phyloP scores from a whole-genome alignment of 1,284 basidiomycete genomes.

The Mycena citricolor region DNA sequence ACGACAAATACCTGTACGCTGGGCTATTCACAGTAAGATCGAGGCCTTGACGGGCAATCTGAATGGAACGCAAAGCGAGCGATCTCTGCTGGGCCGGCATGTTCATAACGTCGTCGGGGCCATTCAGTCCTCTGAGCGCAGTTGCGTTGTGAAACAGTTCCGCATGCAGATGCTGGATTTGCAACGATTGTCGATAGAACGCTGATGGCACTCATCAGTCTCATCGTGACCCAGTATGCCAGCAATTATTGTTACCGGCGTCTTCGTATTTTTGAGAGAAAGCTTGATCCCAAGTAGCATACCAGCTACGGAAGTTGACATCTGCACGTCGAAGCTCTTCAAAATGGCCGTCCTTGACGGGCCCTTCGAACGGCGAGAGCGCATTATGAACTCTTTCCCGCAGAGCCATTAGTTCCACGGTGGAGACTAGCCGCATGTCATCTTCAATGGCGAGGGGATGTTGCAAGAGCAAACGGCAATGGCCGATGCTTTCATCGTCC shows the following conservation, averaged over 20 bases:
- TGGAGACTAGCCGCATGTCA: constrained; percentile 92
- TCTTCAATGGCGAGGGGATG: constrained; percentile 90
- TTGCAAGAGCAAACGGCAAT: constrained; percentile 78
- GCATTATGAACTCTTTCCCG: constrained; percentile 74
- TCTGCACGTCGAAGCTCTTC: constrained; percentile 63
- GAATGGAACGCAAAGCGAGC: constrained; percentile 69
- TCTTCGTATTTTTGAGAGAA: constrained; percentile 83
- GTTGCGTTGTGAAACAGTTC: constrained; percentile 81
- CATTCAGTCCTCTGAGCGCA: constrained; percentile 72
- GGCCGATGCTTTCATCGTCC: constrained; percentile 86
- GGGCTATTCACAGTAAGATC: constrained; percentile 76
- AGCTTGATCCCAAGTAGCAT: constrained; percentile 70
- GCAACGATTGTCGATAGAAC: constrained; percentile 80
- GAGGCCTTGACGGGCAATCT: constrained; percentile 65
- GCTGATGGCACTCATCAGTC: constrained; percentile 39
- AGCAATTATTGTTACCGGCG: constrained; percentile 48
- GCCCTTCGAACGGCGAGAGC: constrained; percentile 65
- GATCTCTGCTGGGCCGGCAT: constrained; percentile 72
- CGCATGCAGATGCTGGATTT: constrained; percentile 78
- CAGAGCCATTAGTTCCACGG: constrained; percentile 83
- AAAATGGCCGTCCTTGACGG: constrained; percentile 68
- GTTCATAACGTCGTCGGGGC: constrained; percentile 73
- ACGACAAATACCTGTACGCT: too few species aligned
- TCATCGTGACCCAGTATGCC: too few species aligned
- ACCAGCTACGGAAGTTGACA: constrained; percentile 70